These are phyloP conservation scores for Dactylonectria estremocensis DNA, from an alignment of 2,329 filamentous ascomycete genomes.

Conservation along the genomic window DNA sequence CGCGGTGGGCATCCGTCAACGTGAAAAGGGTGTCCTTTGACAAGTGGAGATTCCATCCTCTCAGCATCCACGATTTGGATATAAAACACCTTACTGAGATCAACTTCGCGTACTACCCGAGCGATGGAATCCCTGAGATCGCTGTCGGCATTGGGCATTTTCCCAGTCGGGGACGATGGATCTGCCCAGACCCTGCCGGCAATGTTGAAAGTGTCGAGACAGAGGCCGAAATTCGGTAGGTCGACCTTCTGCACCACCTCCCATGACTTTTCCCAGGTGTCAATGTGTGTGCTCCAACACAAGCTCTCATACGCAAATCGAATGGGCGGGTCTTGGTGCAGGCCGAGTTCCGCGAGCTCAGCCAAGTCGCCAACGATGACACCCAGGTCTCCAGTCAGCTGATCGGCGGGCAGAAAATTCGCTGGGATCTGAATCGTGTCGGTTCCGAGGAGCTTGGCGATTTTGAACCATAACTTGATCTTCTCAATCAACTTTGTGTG, in stretches of 20 bases:
- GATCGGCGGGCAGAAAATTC: conserved; percentile 71
- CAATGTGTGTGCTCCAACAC: conserved; percentile 77
- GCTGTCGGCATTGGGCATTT: conserved; percentile 66
- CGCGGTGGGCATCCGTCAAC: conserved; percentile 53
- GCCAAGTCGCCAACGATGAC: conserved; percentile 75
- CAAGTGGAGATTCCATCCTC: conserved; percentile 50
- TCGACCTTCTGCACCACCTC: conserved; percentile 75
- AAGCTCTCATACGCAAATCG: conserved; percentile 81
- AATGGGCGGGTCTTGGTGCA: conserved; percentile 67
- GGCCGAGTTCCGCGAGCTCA: conserved; percentile 76
- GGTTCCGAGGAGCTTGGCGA: conserved; percentile 76
- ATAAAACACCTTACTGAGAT: conserved; percentile 78
- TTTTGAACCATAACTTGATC: conserved; percentile 74
- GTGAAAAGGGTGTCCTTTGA: conserved; percentile 59
- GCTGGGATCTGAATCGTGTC: conserved; percentile 81
- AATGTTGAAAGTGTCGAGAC: conserved; percentile 84
- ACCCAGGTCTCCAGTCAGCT: conserved; percentile 62
- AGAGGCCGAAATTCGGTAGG: conserved; percentile 80
- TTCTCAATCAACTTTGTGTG: conserved; percentile 77
- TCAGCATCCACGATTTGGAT: conserved; percentile 84
- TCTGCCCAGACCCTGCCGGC: conserved; percentile 79
- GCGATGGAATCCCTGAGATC: conserved; percentile 68
- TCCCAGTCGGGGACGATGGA: conserved; percentile 67
- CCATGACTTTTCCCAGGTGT: conserved; percentile 81
- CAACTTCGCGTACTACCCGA: conserved; percentile 67